Base-by-base conservation (phyloP, 2,329 filamentous ascomycete genomes). In the Clarireedia hainanense region DNA sequence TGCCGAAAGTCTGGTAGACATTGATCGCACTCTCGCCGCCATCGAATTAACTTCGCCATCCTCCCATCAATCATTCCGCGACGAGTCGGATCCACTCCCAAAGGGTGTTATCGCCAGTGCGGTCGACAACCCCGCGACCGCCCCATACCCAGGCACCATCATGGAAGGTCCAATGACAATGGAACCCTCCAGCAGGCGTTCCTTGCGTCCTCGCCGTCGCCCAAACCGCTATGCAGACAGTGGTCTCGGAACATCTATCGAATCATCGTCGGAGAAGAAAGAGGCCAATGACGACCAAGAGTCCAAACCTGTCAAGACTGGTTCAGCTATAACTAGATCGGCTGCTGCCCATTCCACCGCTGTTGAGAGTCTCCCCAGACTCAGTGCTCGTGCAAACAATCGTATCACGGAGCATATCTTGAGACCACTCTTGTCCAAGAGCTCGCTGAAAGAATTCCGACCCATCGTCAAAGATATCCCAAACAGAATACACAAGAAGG, bases 231-330 rank as follows among this genome's bases (percentile, higher is more conserved):
- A 84, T 67, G 94, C 89, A 15, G 91, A 96, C 74, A 95, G 91
- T 70, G 91, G 90, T 53, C 77, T 96, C 61, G 91, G 91, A 52
- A 88, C 89, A 45, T 96, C 91, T 43, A 78, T 96, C 66, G 80
- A 77, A 48, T 78, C 75, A 36, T 71, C 73, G 55, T 75, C 74
- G 55, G 76, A 81, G 61, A 79, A 81, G 68, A 70, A 74, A 62
- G 64, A 63, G 57, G 60, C 72, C 60, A 74, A 73, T 58, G 69
- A 76, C 5, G 62, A 64, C 17, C 43, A 57, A 34, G 61, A 78
- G 34, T 58, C 66, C 58, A 76, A 75, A 64, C 57, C 62, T 30
- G 74, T 74, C 60, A 68, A 72, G 17, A 70, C 73, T 61, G 73
- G 75, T 52, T 78, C 81, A 50, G 79, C 84, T 62, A 80, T 88